Conservation (phyloP, 345 rosid species). For the Boechera retrofracta region DNA sequence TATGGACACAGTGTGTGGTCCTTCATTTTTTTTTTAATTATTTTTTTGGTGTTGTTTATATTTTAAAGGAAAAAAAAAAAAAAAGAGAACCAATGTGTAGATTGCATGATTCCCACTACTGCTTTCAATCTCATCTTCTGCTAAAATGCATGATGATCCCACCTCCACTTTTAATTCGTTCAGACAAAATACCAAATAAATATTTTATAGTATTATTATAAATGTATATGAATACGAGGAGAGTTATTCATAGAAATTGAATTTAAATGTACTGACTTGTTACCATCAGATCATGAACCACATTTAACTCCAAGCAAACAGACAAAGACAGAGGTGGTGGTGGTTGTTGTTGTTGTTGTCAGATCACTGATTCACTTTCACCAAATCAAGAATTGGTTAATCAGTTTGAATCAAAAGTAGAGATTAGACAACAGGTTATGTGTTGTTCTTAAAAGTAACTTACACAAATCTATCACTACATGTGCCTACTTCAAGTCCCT, state of each 20-base stretch:
- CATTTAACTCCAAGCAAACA: conserved; percentile 41
- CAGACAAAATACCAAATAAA: conserved; percentile 36
- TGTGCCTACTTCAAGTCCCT: conserved; percentile 32
- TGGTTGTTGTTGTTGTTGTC: conserved; percentile 30
- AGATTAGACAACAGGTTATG: conserved; percentile 31
- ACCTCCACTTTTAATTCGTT: conserved; percentile 39
- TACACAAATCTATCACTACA: conserved; percentile 29
- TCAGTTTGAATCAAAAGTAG: conserved; percentile 23
- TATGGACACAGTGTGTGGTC: conserved; percentile 42
- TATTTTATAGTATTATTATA: conserved; percentile 13
- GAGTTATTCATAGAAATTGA: conserved; percentile 40
- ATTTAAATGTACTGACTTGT: conserved; percentile 43
- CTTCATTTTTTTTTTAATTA: conserved; percentile 12
- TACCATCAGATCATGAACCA: conserved; percentile 43
- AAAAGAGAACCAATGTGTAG: conserved; percentile 37
- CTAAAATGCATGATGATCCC: conserved; percentile 41
- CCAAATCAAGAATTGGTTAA: conserved; percentile 33
- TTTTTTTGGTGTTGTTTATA: too few relatives aligned
- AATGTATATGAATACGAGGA: conserved; percentile 47
- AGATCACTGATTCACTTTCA: conserved; percentile 44
- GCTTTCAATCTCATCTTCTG: conserved; percentile 38
- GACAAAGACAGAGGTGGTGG: conserved; percentile 37
- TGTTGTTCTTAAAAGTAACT: conserved; percentile 28
- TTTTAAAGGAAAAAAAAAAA: background rate
- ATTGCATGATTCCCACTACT: conserved; percentile 51